A percentile compares a stretch with the other conserved stretches of the same genome.
phyloP scores from a whole-genome alignment of 371 early-diverging fungal species.

The Mortierella sp. region DNA sequence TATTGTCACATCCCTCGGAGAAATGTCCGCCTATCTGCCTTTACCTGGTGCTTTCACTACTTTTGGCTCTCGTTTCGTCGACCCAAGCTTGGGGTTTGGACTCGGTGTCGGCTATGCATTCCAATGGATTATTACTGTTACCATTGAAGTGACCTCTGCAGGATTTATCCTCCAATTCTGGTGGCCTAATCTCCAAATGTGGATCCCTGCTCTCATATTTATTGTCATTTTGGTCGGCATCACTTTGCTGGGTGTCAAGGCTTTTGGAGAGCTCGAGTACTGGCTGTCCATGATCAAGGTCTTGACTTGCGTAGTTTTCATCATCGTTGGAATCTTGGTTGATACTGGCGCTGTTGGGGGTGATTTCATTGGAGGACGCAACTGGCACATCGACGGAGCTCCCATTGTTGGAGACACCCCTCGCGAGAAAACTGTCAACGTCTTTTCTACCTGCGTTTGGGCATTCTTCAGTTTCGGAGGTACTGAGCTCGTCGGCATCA shows the following conservation, averaged over 20 bases:
- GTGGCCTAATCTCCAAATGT: conserved; percentile 65
- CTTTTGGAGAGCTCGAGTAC: conserved; percentile 63
- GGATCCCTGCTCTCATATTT: conserved; percentile 48
- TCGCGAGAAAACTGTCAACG: conserved; percentile 58
- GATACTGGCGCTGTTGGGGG: conserved; percentile 67
- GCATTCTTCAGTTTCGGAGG: conserved; percentile 92
- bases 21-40: conserved; percentile 88
- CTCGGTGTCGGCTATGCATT: conserved; percentile 85
- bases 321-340: conserved; percentile 74
- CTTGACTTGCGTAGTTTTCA: conserved; percentile 70
- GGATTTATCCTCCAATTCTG: conserved; percentile 80
- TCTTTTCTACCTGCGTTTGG: conserved; percentile 78
- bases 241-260: conserved; percentile 53
- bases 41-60: conserved; percentile 88
- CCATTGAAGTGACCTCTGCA: conserved; percentile 80
- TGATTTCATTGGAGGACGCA: conserved; percentile 54
- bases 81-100: conserved; percentile 86
- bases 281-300: conserved; percentile 72
- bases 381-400: conserved; percentile 73
- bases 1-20: conserved; percentile 86
- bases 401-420: conserved; percentile 78
- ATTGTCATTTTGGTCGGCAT: conserved; percentile 48
- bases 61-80: conserved; percentile 86
- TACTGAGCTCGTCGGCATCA: conserved; percentile 82
- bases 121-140: conserved; percentile 86